Evolutionary conservation across 2,329 filamentous ascomycete species (phyloP), one percentile per base, ranked within the genome.

Genomic region (Fusarium begoniae): DNA sequence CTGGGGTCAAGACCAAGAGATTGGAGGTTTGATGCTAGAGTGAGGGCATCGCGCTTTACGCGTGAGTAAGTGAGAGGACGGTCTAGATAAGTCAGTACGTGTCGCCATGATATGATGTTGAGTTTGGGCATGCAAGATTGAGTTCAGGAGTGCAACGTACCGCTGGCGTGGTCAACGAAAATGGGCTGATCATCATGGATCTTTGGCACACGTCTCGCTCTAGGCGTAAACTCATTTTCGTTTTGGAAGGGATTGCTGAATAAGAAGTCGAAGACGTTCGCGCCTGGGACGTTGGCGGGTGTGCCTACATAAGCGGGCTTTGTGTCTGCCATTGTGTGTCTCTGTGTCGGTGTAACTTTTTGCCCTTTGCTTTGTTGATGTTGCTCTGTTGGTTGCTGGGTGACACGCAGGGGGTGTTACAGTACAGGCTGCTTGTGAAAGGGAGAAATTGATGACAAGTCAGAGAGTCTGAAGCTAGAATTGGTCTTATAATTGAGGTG

Each of bases 151-250:
- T 45, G 37, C 10, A 28, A 64, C 81, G 70, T 74, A 84, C 84
- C 81, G 35, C 79, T 80, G 59, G 81, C 80, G 63, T 84, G 79
- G 69, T 85, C 83, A 28, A 85, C 78, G 65, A 84, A 84, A 61
- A 85, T 81, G 26, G 81, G 80, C 45, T 79, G 72, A 32, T 78
- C 75, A 1, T 79, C 77, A 28, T 80, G 77, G 45, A 84, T 79
- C n/a, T 60, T 77, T 7, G 80, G 75, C 10, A 85, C 71, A 8
- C 69, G 67, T 35, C 82, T 81, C 7, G 73, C 69, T 2, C 75
- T 55, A 17, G 82, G 79, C 2, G 78, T 74, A 59, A 78, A 80
- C 8, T 77, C 76, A 53, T 70, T 81, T 58, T 81, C 74, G 5
- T 69, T 57, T 32, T 78, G 67, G 41, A 85, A 85, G 2, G 84